phyloP scores from a whole-genome alignment of 208 protist genomes.

The Wallacemonas collosoma region DNA sequence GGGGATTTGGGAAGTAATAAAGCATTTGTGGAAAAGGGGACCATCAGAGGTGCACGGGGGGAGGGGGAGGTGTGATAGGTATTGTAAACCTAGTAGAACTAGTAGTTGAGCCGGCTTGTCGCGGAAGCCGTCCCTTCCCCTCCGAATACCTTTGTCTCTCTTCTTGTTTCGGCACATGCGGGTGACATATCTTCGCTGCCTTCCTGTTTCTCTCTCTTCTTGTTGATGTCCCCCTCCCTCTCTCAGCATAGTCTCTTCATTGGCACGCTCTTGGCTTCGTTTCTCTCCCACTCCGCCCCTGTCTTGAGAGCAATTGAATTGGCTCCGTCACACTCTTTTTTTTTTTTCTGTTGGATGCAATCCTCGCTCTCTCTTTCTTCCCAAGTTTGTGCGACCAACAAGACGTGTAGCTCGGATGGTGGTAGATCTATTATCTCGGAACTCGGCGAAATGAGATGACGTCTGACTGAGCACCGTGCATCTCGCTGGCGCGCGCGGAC shows the following conservation, averaged over 20 bases:
- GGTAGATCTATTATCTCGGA: not conserved
- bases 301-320: not conserved
- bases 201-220: not conserved
- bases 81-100: no score
- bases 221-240: not conserved
- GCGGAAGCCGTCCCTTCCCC: no score
- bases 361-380: constrained; percentile 26
- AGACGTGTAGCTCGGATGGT: not conserved
- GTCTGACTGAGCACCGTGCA: not conserved
- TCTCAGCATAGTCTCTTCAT: not conserved
- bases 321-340: not conserved
- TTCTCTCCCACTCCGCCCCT: not conserved
- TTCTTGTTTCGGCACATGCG: not conserved
- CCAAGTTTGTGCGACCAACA: constrained; percentile 6
- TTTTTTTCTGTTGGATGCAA: not conserved
- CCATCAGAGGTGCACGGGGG: no score
- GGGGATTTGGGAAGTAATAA: no score
- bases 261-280: not conserved
- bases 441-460: not conserved
- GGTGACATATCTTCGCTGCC: not conserved
- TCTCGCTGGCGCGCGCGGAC: not conserved
- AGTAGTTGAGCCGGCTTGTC: no score
- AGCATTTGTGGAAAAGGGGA: no score
- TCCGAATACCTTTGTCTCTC: not conserved
- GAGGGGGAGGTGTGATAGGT: no score